Evolutionary conservation across 495 filamentous ascomycete species (phyloP), one percentile per base, ranked within the genome.

Genomic region (Neurospora sp.): DNA sequence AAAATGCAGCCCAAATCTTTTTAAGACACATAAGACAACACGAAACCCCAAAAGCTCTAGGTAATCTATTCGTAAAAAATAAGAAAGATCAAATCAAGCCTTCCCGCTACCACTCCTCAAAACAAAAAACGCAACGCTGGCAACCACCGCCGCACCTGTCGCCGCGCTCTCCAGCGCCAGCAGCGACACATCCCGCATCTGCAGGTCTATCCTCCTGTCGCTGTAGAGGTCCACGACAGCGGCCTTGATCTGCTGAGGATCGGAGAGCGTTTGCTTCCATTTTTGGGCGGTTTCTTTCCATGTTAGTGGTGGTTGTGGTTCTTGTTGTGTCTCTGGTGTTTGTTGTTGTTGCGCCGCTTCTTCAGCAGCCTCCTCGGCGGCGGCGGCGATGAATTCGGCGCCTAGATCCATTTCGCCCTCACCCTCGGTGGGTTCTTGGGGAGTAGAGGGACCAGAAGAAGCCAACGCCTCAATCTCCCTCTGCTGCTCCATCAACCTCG

Each of bases 121-220:
- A 23, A 94, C 62, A 8, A 84, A 41, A 20, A 90, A 79, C 70
- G 90, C 81, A n/a, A 94, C 69, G 41, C 90, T 77, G 40, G 86
- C 87, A 72, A 88, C 87, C 2, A 92, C 76, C 3, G 88, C 85
- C 8, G 91, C 91, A 27, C 94, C 94, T 14, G 89, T 86, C n/a
- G 88, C 91, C 46, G 89, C 90, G 75, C 92, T 88, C 79, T 94
- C 89, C 38, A 95, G 79, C 14, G 89, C 90, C 72, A 91, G 82
- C 38, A 89, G 81, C 4, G 93, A 95, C 8, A 92, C 78, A 77
- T 97, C 94, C 66, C 89, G 86, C 81, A 93, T 93, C 27, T 89
- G 87, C 66, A 94, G 75, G 72, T 86, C 83, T 74, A 96, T 83
- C 74, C 83, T 82, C 75, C 89, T 85, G 39, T 94, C 90, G 82